Conservation (phyloP, 306 rosid species). For the Vigna nakashimae region DNA sequence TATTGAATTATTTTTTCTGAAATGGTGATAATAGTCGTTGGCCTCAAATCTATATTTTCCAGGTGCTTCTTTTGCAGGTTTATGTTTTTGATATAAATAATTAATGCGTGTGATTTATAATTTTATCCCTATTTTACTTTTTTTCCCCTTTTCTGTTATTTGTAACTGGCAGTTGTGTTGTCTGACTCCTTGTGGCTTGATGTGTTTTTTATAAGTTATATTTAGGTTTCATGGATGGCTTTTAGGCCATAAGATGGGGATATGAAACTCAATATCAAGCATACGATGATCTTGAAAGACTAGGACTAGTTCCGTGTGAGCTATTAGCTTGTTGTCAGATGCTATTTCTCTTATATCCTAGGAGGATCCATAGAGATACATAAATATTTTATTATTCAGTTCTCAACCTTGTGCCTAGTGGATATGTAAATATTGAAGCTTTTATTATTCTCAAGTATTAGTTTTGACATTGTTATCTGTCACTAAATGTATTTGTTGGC, state of each 20-base stretch:
- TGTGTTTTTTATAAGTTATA: not conserved
- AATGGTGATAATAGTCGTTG: slow-evolving; percentile 5
- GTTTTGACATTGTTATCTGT: too few species aligned
- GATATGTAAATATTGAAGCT: not conserved
- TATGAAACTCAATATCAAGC: not conserved
- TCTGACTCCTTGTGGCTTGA: not conserved
- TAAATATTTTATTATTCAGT: not conserved
- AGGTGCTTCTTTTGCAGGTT: not conserved
- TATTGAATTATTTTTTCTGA: not conserved
- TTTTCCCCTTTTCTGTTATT: not conserved
- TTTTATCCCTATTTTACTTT: slow-evolving; percentile 10
- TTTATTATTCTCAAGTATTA: not conserved
- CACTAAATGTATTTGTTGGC: not conserved
- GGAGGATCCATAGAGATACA: not conserved
- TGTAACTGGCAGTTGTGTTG: not conserved
- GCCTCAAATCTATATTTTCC: not conserved
- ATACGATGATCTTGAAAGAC: not conserved
- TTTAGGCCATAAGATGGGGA: not conserved
- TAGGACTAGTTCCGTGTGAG: slow-evolving; percentile 1
- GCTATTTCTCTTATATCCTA: slow-evolving; percentile 12
- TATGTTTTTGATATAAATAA: slow-evolving; percentile 2
- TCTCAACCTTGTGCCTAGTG: slow-evolving; percentile 17
- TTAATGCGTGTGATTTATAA: not conserved
- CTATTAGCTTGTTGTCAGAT: slow-evolving; percentile 16
- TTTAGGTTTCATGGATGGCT: not conserved